Evolutionary conservation across 1,284 basidiomycete genomes (phyloP).

Genomic region (Somion occarium): DNA sequence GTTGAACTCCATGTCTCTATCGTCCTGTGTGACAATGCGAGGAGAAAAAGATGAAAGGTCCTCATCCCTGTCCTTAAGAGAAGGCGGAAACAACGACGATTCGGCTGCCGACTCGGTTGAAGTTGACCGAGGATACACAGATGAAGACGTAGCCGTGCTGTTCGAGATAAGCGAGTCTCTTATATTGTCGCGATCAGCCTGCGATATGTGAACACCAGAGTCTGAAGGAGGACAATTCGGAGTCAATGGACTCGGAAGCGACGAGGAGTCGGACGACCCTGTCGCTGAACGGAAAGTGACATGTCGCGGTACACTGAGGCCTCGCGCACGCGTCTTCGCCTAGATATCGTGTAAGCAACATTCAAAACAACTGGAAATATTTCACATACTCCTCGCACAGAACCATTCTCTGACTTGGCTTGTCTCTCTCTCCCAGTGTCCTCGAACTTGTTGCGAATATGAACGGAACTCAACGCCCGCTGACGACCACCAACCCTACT

Average conservation of each 20-base stretch:
- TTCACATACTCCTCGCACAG: constrained; percentile 22
- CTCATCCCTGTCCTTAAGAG: constrained; percentile 40
- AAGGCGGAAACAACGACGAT: constrained; percentile 52
- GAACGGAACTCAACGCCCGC: constrained; percentile 20
- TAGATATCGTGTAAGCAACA: constrained; percentile 5
- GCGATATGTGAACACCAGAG: constrained; percentile 20
- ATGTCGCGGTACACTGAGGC: constrained; percentile 33
- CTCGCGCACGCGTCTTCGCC: constrained; percentile 26
- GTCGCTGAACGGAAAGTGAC: constrained; percentile 23
- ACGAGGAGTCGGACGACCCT: constrained; percentile 30
- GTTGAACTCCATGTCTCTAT: constrained; percentile 51
- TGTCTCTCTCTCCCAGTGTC: constrained; percentile 20
- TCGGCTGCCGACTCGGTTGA: constrained; percentile 51
- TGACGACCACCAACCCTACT: too few relatives aligned
- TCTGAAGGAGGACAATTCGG: constrained; percentile 23
- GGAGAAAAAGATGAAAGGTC: constrained; percentile 46
- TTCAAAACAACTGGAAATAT: not conserved
- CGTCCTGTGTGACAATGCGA: constrained; percentile 26
- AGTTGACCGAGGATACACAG: constrained; percentile 68
- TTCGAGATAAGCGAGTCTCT: constrained; percentile 49
- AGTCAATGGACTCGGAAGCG: constrained; percentile 31
- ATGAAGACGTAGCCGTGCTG: constrained; percentile 60
- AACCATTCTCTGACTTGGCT: constrained; percentile 24
- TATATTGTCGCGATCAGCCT: constrained; percentile 22
- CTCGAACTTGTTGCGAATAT: constrained; percentile 21